phyloP scores from a whole-genome alignment of 768 basidiomycete species.

The Multifurca ochricompacta region DNA sequence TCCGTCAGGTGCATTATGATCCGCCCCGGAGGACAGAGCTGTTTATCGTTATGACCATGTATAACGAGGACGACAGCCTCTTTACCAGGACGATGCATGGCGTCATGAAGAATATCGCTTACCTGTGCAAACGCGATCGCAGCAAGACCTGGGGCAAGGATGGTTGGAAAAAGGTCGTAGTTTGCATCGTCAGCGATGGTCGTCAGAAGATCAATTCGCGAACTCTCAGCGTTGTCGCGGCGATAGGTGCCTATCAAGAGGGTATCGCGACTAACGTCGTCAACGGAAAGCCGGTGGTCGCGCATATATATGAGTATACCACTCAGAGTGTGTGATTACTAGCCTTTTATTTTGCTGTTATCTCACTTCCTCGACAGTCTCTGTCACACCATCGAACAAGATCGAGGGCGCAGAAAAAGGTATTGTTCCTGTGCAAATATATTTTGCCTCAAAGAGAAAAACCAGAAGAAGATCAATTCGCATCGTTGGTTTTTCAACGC shows the following conservation, averaged over 20 bases:
- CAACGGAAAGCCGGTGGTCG: constrained; percentile 73
- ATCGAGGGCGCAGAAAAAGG: constrained; percentile 74
- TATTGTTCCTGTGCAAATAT: constrained; percentile 86
- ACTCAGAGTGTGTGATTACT: constrained; percentile 60
- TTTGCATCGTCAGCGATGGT: constrained; percentile 87
- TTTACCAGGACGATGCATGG: constrained; percentile 94
- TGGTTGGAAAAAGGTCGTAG: constrained; percentile 97
- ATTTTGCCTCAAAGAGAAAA: constrained; percentile 88
- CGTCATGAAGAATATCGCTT: constrained; percentile 88
- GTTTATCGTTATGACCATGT: constrained; percentile 98
- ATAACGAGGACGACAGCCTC: constrained; percentile 87
- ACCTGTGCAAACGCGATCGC: constrained; percentile 76
- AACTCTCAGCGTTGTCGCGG: constrained; percentile 79
- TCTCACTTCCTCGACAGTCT: constrained; percentile 41
- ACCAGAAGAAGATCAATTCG: constrained; percentile 94
- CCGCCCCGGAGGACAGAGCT: constrained; percentile 87
- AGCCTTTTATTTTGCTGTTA: not conserved
- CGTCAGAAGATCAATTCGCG: constrained; percentile 77
- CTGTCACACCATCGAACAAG: constrained; percentile 73
- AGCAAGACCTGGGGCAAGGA: constrained; percentile 96
- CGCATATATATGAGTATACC: constrained; percentile 92
- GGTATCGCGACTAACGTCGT: constrained; percentile 84
- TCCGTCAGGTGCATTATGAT: constrained; percentile 87
- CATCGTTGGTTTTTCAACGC: constrained; percentile 95
- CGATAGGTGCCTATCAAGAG: constrained; percentile 93